phyloP scores from a whole-genome alignment of 345 rosid species.

The Rhodomyrtus tomentosa region DNA sequence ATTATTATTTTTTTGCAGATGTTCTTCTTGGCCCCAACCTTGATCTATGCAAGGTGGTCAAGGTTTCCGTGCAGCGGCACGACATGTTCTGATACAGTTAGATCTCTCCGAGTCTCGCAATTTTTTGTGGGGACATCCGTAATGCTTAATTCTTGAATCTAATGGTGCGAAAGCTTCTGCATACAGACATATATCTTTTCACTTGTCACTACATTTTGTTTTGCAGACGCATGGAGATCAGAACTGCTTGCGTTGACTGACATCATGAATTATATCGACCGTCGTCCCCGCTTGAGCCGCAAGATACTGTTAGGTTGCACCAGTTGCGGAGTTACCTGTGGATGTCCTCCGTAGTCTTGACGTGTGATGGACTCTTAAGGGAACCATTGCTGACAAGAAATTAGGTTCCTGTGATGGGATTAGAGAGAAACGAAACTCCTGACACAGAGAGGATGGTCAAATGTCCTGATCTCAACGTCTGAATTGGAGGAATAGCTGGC shows the following conservation, averaged over 20 bases:
- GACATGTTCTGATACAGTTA: neutral
- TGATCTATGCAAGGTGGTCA: neutral
- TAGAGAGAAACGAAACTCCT: constrained; percentile 23
- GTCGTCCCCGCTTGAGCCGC: neutral
- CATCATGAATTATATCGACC: neutral
- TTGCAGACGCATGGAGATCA: neutral
- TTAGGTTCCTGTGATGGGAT: neutral
- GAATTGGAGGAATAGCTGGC: constrained; percentile 43
- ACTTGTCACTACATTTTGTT: neutral
- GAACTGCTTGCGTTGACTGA: neutral
- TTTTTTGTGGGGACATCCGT: neutral
- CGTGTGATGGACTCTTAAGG: neutral
- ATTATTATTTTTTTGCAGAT: too few relatives aligned
- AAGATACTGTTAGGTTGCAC: neutral
- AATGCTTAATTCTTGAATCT: neutral
- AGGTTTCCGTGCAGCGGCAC: neutral
- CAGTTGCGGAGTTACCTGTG: neutral
- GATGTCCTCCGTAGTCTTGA: neutral
- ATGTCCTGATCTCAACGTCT: constrained; percentile 35
- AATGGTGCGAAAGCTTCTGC: neutral
- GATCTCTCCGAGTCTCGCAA: neutral
- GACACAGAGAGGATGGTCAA: constrained; percentile 38
- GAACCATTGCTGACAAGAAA: neutral
- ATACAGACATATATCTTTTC: neutral
- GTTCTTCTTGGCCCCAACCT: too few relatives aligned